Evolutionary conservation across 2,329 filamentous ascomycete species (phyloP), one percentile per base, ranked within the genome.

Genomic region (Juglanconis sp.): DNA sequence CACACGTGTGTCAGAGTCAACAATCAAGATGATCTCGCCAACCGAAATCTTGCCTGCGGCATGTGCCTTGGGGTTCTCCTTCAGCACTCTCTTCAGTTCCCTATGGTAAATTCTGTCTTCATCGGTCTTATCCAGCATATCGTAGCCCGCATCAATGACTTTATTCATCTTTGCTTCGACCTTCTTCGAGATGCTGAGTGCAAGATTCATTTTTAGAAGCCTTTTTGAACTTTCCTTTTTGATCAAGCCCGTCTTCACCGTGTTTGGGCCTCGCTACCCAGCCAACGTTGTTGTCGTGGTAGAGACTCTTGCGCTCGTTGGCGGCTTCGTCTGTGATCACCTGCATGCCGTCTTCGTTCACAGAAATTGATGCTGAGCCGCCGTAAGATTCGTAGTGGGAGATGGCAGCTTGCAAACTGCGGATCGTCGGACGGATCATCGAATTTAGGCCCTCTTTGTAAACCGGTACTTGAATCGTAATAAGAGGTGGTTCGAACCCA

Each of bases 191-290:
- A 88, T 74, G 65, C 81, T 81, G 60, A 90, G 76, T 3, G 81
- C 87, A 68, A 86, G 90, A 71, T 90, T 91, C 87, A 91, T 90
- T 75, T 91, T 91, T 34, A 2, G 86, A 89, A 1, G 87, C 86
- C 73, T 89, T 89, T 76, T 89, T 89, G 77, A 89, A 89, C 69
- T 88, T 88, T 57, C 87, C 87, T 42, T 77, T 77, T 44, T 84
- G 77, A n/a, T 81, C 63, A 66, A 83, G 86, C 17, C 74, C 76
- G 47, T 77, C 71, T 30, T 76, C 74, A 57, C 77, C 77, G 61
- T 81, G 76, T 53, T 71, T 72, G 5, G 78, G 77, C n/a, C 81
- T 74, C 1, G 79, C 74, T 24, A 78, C 77, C 74, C 78, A 79
- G 42, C 78, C 79, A 59, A 81, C 79, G 59, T 74, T 75, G 65